These are phyloP conservation scores for Leccinellum luteum DNA, from an alignment of 768 basidiomycete genomes.

Conservation along the genomic window DNA sequence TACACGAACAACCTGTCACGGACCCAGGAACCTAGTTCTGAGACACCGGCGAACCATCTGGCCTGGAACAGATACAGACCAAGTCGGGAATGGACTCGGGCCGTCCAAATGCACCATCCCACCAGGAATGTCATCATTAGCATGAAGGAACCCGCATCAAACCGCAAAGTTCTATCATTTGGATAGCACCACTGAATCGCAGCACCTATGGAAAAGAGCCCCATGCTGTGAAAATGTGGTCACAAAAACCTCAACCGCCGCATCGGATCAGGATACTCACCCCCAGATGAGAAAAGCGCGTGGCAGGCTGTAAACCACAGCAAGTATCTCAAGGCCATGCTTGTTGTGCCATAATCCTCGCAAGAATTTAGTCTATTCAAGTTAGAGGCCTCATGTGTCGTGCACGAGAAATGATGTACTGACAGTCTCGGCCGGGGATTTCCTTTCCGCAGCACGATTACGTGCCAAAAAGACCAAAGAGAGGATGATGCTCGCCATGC, in stretches of 20 bases:
- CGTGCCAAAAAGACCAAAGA: constrained; percentile 42
- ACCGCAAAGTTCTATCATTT: constrained; percentile 8
- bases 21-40: too few species aligned
- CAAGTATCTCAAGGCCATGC: constrained; percentile 48
- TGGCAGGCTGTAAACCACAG: constrained; percentile 52
- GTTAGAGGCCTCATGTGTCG: not conserved
- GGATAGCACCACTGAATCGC: constrained; percentile 21
- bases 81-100: constrained; percentile 4
- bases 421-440: constrained; percentile 34
- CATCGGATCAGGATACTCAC: constrained; percentile 34
- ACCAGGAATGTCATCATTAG: constrained; percentile 32
- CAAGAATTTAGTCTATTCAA: constrained; percentile 14
- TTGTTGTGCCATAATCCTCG: constrained; percentile 18
- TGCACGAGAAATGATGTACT: constrained; percentile 6
- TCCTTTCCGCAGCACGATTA: constrained; percentile 33
- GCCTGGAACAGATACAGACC: not conserved
- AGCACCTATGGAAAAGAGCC: constrained; percentile 26
- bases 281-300: constrained; percentile 60
- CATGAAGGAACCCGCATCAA: constrained; percentile 32
- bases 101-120: constrained; percentile 42
- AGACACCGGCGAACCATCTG: too few species aligned
- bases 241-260: not conserved
- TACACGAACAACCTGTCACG: not conserved
- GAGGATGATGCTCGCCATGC: constrained; percentile 43
- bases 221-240: constrained; percentile 16